Evolutionary conservation across 2,329 filamentous ascomycete genomes (phyloP), one percentile per base, ranked within the genome.

Genomic region (Dactylonectria macrodidyma): DNA sequence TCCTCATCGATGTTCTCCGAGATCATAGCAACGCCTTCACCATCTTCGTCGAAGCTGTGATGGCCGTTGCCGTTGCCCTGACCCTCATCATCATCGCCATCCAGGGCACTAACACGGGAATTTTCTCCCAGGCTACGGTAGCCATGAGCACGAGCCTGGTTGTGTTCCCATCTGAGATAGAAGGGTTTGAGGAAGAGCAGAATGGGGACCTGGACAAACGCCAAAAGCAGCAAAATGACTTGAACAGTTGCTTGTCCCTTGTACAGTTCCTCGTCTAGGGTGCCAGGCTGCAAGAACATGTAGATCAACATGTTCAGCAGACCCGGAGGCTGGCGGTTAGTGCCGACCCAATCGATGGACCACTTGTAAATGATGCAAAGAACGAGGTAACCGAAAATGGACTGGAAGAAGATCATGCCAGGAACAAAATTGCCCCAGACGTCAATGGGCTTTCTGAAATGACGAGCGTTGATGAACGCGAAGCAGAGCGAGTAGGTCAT

Each of bases 361-460:
- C 97, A 99, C 84, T 99, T 99, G 88, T 97, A 98, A 75, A 99
- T 84, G 78, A 99, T 98, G 77, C 93, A 94, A 78, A 98, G 86
- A 55, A 97, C 93, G 19, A 99, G 89, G 79, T 99, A 99, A 59
- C 96, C 96, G 73, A 99, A 99, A 79, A 99, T 99, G 71, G 94
- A 91, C 85, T 99, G 97, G 90, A 99, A 98, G 86, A 99, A 99
- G 77, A 99, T 95, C 95, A 99, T 97, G 59, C 96, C 95, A 7
- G 96, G 96, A 55, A 99, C 84, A 78, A 99, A 99, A 84, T 98
- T 98, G 73, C 94, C 96, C 90, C 93, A 97, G 75, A 99, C 95
- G 77, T 99, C 97, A 74, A 98, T 94, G 54, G 93, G 93, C 71
- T 92, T 93, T 86, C 95, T 95, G 88, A 98, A 99, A 83, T 98